Evolutionary conservation across 169 alveolate species (phyloP).

Genomic region (Haemoproteus tartakovskyi): DNA sequence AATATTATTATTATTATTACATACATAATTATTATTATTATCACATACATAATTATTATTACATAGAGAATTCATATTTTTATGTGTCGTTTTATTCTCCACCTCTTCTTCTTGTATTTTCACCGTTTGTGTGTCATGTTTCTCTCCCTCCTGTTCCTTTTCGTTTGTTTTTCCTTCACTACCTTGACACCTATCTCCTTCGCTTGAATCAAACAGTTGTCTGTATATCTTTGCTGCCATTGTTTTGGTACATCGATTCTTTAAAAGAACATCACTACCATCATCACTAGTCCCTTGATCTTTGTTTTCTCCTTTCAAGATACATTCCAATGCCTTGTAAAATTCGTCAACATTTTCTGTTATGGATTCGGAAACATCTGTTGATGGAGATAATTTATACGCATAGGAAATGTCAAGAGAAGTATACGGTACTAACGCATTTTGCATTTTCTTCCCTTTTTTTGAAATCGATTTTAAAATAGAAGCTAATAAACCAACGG

Average conservation of each 20-base stretch:
- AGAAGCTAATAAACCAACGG: constrained; percentile 65
- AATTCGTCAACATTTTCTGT: constrained; percentile 51
- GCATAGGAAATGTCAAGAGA: constrained; percentile 49
- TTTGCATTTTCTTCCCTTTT: constrained; percentile 43
- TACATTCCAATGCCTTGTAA: constrained; percentile 31
- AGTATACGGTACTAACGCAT: constrained; percentile 35
- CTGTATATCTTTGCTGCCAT: too few species aligned
- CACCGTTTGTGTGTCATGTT: constrained; percentile 15
- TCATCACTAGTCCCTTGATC: background rate
- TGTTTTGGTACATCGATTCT: too few species aligned
- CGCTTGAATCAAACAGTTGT: too few species aligned
- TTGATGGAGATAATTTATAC: constrained; percentile 51
- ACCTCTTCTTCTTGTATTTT: background rate
- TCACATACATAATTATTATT: background rate
- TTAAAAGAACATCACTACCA: background rate
- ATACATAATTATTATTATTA: too few species aligned
- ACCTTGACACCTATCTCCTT: background rate
- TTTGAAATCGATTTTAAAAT: constrained; percentile 37
- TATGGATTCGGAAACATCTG: constrained; percentile 1
- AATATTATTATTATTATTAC: too few species aligned
- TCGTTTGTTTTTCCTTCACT: background rate
- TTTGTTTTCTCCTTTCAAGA: constrained; percentile 8
- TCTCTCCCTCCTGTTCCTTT: constrained; percentile 26
- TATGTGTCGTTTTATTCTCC: background rate
- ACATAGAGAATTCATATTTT: too few species aligned